Conservation (phyloP, 768 basidiomycete species). For the Podaxis rugospora region DNA sequence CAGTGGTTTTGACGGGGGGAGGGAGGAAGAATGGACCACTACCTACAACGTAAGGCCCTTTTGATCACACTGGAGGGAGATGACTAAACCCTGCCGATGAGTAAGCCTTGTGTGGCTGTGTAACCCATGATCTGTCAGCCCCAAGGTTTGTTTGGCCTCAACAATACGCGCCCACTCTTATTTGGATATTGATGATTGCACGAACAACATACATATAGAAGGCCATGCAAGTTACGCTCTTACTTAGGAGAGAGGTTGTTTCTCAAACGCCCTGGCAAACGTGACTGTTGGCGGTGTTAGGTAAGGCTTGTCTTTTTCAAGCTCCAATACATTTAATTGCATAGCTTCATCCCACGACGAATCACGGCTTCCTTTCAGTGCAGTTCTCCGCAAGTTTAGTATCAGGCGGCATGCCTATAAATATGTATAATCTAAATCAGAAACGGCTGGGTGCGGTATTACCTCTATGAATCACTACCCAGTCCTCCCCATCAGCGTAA, state of each 20-base stretch:
- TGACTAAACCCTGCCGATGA: slow-evolving; percentile 2
- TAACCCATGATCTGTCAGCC: neutral
- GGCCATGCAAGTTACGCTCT: no score
- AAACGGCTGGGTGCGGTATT: neutral
- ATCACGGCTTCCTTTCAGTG: neutral
- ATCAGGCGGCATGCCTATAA: neutral
- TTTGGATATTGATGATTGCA: no score
- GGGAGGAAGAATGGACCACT: neutral
- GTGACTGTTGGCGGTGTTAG: neutral
- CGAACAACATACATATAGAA: no score
- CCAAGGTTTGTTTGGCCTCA: no score
- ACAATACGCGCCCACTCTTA: no score
- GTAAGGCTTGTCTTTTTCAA: neutral
- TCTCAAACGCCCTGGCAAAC: neutral
- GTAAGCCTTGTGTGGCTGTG: slow-evolving; percentile 7
- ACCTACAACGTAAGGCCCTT: neutral
- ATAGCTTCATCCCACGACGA: neutral
- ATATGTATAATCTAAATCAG: neutral
- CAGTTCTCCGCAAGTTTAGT: neutral
- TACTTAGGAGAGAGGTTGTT: neutral
- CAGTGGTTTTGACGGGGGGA: slow-evolving; percentile 12
- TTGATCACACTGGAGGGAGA: neutral
- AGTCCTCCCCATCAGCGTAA: neutral
- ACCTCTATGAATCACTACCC: neutral
- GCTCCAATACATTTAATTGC: neutral